Evolutionary conservation across 768 basidiomycete genomes (phyloP).

Genomic region (Kwoniella sp.): DNA sequence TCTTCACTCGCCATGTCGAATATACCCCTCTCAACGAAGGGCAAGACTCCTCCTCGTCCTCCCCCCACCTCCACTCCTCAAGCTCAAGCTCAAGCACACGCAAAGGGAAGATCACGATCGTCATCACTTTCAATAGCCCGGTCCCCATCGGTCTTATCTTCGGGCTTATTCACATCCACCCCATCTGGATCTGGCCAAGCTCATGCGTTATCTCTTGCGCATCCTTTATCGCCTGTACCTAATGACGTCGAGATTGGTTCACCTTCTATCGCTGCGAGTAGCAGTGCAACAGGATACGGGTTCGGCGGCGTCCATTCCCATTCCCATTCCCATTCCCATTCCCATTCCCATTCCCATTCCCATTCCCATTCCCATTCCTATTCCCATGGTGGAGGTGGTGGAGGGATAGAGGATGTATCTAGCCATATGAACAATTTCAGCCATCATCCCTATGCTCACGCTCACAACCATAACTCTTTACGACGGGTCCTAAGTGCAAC

Average conservation of each 20-base stretch:
- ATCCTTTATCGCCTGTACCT: slow-evolving; percentile 1
- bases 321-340: neutral
- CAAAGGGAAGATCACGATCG: slow-evolving; percentile 3
- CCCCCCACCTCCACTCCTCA: neutral
- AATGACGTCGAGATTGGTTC: neutral
- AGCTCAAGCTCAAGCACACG: neutral
- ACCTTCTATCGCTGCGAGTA: neutral
- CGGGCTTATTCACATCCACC: neutral
- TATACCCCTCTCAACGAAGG: neutral
- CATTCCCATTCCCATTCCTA: too few relatives aligned
- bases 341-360: neutral
- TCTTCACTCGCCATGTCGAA: neutral
- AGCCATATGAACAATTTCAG: neutral
- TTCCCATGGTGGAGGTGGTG: neutral
- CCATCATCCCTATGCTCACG: neutral
- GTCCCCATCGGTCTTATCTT: slow-evolving; percentile 25
- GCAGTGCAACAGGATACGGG: neutral
- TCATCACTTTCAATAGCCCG: slow-evolving; percentile 27
- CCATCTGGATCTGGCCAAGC: too few relatives aligned
- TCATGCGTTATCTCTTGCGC: too few relatives aligned
- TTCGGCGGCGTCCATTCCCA: neutral
- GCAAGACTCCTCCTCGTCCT: neutral
- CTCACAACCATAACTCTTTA: neutral
- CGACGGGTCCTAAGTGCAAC: neutral
- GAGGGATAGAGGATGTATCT: neutral